Conservation (phyloP, 2,329 filamentous ascomycete genomes). For the Cadophora sp. region DNA sequence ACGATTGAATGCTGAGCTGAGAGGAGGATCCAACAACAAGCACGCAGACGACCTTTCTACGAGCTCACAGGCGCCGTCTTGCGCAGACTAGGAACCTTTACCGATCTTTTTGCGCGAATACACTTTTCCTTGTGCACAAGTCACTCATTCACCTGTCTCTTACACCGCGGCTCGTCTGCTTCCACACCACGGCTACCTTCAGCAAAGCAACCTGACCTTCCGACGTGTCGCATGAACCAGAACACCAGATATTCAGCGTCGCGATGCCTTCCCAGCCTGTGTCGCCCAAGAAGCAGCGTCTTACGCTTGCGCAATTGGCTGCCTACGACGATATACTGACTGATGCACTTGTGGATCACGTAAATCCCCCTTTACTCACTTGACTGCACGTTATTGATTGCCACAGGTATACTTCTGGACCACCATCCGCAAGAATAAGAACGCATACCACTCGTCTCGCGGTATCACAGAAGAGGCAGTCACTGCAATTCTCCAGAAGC, state of each 20-base stretch:
- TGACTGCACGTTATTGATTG: constrained; percentile 20
- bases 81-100: not conserved
- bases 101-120: not conserved
- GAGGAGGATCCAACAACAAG: constrained; percentile 1
- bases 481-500: constrained; percentile 63
- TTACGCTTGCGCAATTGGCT: constrained; percentile 87
- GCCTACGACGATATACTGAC: constrained; percentile 96
- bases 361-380: constrained; percentile 56
- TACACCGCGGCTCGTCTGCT: constrained; percentile 9
- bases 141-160: constrained; percentile 18
- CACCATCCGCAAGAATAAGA: constrained; percentile 90
- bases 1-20: constrained; percentile 25
- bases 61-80: not conserved
- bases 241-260: constrained; percentile 23
- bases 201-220: constrained; percentile 16
- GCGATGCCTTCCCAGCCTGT: constrained; percentile 52
- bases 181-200: constrained; percentile 17
- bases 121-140: constrained; percentile 14
- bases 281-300: constrained; percentile 67
- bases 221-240: constrained; percentile 29
- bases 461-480: constrained; percentile 71
- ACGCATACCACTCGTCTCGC: constrained; percentile 83
- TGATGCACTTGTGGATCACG: constrained; percentile 93
- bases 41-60: not conserved
- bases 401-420: constrained; percentile 93